Base-by-base conservation (phyloP, 345 rosid genomes). In the Cardamine resedifolia region DNA sequence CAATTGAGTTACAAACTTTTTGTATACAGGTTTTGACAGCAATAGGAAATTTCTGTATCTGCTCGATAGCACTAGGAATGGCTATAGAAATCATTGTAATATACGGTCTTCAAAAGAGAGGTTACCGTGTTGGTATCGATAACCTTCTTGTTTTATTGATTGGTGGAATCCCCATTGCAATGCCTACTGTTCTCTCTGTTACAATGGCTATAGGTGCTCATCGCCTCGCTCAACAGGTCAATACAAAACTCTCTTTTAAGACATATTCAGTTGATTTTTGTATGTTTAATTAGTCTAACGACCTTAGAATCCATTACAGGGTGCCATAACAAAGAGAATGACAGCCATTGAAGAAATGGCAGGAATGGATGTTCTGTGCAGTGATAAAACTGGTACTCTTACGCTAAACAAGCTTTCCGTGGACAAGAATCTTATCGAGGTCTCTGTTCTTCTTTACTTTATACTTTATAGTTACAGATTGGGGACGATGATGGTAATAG, bases 341-440 rank as follows among this genome's bases (percentile, higher is more conserved):
- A 88, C 98, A 34, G 96, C 98, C 14, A 93, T 93, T 45, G 98
- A 90, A 80, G 98, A 93, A 83, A 93, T 93, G 98, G 95, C 96
- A 3, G 98, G 98, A 20, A 92, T 92, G 98, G 98, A 92, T 85
- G 96, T 92, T 73, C 76, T 92, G 18, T 92, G 98, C 73, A 90
- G 98, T 77, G 81, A 77, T 20, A 77, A 92, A 83, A 92, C 96
- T 0, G 93, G 98, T 74, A 92, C 98, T 72, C 80, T 87, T 48
- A 92, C 98, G 19, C 93, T 90, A 12, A 92, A 92, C 86, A 92
- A 92, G 79, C 91, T 92, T 20, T 85, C 98, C 1, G 96, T 92
- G 27, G 98, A 93, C 68, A 86, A 86, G 58, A 79, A 64, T 78
- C 68, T 89, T 58, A 85, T 93, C n/a, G 98, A 93, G 96, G 96